Evolutionary conservation across 179 eudicot genomes (phyloP), one percentile per base, ranked within the genome.

Genomic region (Silene coronaria): DNA sequence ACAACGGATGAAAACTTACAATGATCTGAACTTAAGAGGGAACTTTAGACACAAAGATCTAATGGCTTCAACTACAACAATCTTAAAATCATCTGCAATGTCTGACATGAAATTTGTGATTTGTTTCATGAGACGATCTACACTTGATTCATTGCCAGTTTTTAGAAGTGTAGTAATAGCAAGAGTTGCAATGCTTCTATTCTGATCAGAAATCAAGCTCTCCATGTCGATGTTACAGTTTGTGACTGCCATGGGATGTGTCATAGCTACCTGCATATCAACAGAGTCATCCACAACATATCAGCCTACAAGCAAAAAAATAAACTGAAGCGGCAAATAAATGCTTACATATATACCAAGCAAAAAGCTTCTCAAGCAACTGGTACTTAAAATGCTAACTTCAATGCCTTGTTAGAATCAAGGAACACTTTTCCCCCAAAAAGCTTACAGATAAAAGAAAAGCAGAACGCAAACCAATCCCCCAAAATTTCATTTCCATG

Each of bases 221-320:
- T 95, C 99, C 97, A 95, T 95, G 82, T 95, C 99, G 71, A 95
- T 92, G 74, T 95, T 95, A 85, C 99, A 95, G 84, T 92, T 92
- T 21, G 96, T 89, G 28, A 95, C 97, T 61, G 97, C 96, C 93
- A 89, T 86, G n/a, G 99, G 99, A 88, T 92, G 96, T 71, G 91
- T 84, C 99, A 95, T 95, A 48, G 99, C 95, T 67, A 95, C 98
- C 98, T 94, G 86, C 76, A 80, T 70, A 74, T 46, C n/a, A 76
- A 58, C 64, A 75, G 70, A 62, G 67, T 14, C 11, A 62, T 14
- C n/a, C n/a, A 10, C 71, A 16, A 30, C 6, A 7, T 19, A 42
- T 42, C 34, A 70, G n/a, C 45, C 30, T 12, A 75, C 22, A 48
- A 30, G 46, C 53, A 62, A 59, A 17, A n/a, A 42, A 34, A 51